Base-by-base conservation (phyloP, 2,329 filamentous ascomycete genomes). In the Lachnellula suecica region DNA sequence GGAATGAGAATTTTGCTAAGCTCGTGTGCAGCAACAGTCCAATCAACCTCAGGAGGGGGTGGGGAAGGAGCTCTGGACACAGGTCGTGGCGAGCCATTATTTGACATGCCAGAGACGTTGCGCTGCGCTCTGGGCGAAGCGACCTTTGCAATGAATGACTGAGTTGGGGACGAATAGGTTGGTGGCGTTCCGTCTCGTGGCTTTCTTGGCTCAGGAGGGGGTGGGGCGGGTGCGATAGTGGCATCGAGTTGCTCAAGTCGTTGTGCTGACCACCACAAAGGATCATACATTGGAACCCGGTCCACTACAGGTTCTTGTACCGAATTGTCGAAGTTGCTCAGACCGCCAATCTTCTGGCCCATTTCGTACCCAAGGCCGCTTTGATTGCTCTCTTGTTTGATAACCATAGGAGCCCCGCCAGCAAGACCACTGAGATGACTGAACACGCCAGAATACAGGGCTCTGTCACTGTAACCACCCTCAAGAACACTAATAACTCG, bases 401-500 rank as follows among this genome's bases (percentile, higher is more conserved):
- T 68, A 35, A 61, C 58, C 37, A 67, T 66, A 27, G 69, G 71
- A 48, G 77, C 80, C 20, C 75, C 75, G 37, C 83, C 83, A 37
- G 84, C 84, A 35, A 99, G 79, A 5, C 93, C 94, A 61, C 89
- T 90, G 17, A 99, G 69, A 70, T 99, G 94, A 68, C 92, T 96
- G 52, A 97, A 74, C 3, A 97, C 86, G 41, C 94, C 94, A 29
- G 91, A 96, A 47, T 82, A 87, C 44, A 99, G 74, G 8, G 94
- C 94, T 53, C 92, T 84, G 70, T 99, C 90, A 67, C 92, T 97
- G 67, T 99, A 99, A 0, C 94, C 94, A 27, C 94, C 94, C 71
- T 99, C 94, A 20, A 99, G 79, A 2, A 97, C 91, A 68, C 93
- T 97, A 65, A 99, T 87, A 20, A 97, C 79, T 41, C 94, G 82